phyloP scores from a whole-genome alignment of 2,329 filamentous ascomycete genomes.

The Trichothecium roseum region DNA sequence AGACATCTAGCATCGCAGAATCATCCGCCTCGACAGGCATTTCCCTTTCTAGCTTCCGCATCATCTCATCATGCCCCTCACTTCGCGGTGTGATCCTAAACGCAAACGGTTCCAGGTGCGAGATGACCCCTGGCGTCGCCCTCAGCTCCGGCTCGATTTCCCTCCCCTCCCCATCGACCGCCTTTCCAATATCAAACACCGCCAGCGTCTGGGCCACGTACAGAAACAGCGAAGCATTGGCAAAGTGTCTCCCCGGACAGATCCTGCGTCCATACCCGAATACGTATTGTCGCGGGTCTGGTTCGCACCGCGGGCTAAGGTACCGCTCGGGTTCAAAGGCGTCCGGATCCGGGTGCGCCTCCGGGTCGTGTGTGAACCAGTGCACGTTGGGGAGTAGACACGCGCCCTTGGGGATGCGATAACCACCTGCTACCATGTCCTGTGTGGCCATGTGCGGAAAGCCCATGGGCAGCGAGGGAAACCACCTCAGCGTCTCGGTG shows the following conservation, averaged over 20 bases:
- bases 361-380: conserved; percentile 8
- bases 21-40: too few species aligned
- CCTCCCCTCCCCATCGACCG: conserved; percentile 1
- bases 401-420: conserved; percentile 17
- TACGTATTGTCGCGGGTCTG: conserved; percentile 7
- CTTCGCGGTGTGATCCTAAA: too few species aligned
- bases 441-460: conserved; percentile 24
- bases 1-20: too few species aligned
- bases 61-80: too few species aligned
- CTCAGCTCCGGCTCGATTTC: too few species aligned
- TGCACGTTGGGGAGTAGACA: conserved; percentile 12
- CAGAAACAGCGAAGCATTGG: conserved; percentile 13
- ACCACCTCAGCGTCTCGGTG: conserved; percentile 20
- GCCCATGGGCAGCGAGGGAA: conserved; percentile 16
- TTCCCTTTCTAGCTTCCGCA: too few species aligned
- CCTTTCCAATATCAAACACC: conserved; percentile 28
- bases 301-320: conserved; percentile 4
- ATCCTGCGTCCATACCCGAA: conserved; percentile 12
- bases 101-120: too few species aligned
- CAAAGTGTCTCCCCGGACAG: conserved; percentile 11
- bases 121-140: too few species aligned
- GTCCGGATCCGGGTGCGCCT: conserved; percentile 2
- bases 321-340: conserved; percentile 4
- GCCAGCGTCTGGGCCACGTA: conserved; percentile 28
- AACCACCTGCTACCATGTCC: conserved; percentile 14